Evolutionary conservation across 1,139 yeast genomes (phyloP), one percentile per base, ranked within the genome.

Genomic region (Lodderomyces orthopsilosis): DNA sequence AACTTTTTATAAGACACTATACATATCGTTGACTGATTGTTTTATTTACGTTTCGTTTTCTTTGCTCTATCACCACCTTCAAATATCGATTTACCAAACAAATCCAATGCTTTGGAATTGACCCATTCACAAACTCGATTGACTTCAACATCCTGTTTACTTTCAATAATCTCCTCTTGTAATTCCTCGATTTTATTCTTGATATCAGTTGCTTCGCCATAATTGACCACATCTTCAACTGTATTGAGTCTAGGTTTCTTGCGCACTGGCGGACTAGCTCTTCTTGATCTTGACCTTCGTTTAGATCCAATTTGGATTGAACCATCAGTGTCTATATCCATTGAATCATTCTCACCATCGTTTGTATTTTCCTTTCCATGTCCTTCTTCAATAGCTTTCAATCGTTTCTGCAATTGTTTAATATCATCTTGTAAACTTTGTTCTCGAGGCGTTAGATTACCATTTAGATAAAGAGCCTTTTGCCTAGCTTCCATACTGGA

Each of bases 401-500:
- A n/a, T 23, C 38, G 37, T 3, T 32, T 38, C 19, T 43, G 13
- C 26, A 45, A 62, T 24, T 70, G 65, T 18, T 63, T 57, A 39
- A 77, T 58, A 40, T 73, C 62, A 36, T 66, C 58, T 37, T 68
- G 54, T 15, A 81, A 66, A 3, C 56, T 39, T 51, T 79, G 81
- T 33, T 70, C 77, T 6, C 67, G 68, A 0, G 77, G 66, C 7
- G 35, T 38, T 22, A 32, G 38, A 14, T 19, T 15, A 13, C 27
- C 27, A 40, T 73, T 77, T 33, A 74, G 51, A 47, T 65, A 70
- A 43, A 77, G 64, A 8, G 81, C 80, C 48, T 70, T 78, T 42
- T 71, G 65, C 51, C 96, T 75, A 1, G 88, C 78, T 14, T 65
- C 68, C 58, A 87, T 77, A 54, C 90, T 77, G 10, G 73, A 67